A percentile compares a stretch with the other conserved stretches of the same genome.
phyloP scores from a whole-genome alignment of 1,284 basidiomycete genomes.

The Sporisorium reilianum region DNA sequence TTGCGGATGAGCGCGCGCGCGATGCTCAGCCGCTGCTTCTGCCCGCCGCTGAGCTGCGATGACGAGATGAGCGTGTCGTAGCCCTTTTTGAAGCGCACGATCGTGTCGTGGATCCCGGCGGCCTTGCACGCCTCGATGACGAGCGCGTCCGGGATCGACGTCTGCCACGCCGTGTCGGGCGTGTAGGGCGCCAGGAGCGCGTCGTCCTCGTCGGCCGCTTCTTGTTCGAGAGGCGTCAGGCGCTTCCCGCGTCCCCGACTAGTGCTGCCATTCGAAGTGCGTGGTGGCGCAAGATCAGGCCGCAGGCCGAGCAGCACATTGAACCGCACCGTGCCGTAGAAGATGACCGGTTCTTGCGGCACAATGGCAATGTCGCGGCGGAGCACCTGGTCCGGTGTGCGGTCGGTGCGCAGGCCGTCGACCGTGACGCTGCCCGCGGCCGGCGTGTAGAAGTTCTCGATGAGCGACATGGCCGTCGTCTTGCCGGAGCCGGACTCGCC shows the following conservation, averaged over 20 bases:
- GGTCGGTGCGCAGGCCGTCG: constrained; percentile 90
- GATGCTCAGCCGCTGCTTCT: constrained; percentile 62
- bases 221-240: constrained; percentile 33
- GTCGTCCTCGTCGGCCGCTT: constrained; percentile 60
- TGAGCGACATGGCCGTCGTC: constrained; percentile 68
- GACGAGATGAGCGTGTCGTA: constrained; percentile 75
- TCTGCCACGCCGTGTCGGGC: constrained; percentile 25
- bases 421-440: constrained; percentile 77
- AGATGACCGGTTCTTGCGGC: constrained; percentile 63
- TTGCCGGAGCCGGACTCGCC: constrained; percentile 65
- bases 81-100: constrained; percentile 88
- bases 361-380: constrained; percentile 58
- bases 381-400: constrained; percentile 75
- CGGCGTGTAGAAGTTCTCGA: constrained; percentile 74
- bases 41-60: constrained; percentile 64
- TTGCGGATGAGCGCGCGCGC: constrained; percentile 63
- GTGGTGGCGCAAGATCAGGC: constrained; percentile 27
- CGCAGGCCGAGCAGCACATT: constrained; percentile 41
- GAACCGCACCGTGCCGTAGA: constrained; percentile 73
- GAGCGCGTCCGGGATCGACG: constrained; percentile 11
- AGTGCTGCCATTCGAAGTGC: no score
- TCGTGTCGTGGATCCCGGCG: constrained; percentile 76
- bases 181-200: constrained; percentile 30
- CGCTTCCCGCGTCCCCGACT: constrained; percentile 36
- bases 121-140: constrained; percentile 18